Conservation (phyloP, 345 rosid species). For the Syzygium aqueum region DNA sequence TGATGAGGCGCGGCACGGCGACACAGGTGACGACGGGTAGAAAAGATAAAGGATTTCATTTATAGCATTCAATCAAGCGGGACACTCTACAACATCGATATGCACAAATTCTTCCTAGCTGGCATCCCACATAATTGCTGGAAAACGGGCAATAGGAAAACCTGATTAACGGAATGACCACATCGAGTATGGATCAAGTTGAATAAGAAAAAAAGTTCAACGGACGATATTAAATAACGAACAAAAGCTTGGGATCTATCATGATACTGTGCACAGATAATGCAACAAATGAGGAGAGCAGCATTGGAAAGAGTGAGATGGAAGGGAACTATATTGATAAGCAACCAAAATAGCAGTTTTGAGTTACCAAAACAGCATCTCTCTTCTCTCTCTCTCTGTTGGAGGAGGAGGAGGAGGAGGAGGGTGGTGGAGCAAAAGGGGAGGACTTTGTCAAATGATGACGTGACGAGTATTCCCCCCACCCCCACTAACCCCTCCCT, state of each 20-base stretch:
- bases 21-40: accelerated
- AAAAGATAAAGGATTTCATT: background rate
- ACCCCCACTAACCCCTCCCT: too few relatives aligned
- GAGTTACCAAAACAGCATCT: background rate
- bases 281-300: background rate
- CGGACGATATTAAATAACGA: background rate
- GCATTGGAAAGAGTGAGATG: background rate
- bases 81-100: background rate
- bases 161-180: background rate
- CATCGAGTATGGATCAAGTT: background rate
- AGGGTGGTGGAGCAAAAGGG: background rate
- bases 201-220: background rate
- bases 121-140: background rate
- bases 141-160: too few relatives aligned
- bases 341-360: background rate
- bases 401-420: background rate
- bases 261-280: background rate
- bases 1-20: accelerated
- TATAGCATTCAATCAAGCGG: background rate
- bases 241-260: background rate
- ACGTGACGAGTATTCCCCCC: conserved; percentile 2
- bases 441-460: conserved; percentile 3
- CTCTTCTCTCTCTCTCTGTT: background rate
- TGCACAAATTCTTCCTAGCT: background rate
- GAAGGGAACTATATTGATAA: background rate